Evolutionary conservation across 2,329 filamentous ascomycete species (phyloP), one percentile per base, ranked within the genome.

Genomic region (Aureobasidium pullulans): DNA sequence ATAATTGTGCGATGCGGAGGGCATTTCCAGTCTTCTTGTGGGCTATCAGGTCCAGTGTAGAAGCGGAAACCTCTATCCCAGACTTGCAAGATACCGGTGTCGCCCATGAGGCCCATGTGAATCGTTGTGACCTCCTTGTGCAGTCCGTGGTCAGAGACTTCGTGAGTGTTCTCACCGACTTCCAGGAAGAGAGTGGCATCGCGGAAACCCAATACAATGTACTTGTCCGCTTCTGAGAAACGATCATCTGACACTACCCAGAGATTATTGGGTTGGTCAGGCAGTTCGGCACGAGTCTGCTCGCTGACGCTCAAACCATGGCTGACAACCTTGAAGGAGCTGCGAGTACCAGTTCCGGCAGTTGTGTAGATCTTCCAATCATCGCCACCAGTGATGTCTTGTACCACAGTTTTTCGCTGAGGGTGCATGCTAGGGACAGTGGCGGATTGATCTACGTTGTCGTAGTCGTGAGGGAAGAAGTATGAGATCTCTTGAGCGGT

Each of bases 1-100:
- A 97, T 91, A 64, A 99, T 97, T 0, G 93, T 95, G 23, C 94
- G 84, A 77, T 99, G 93, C 66, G 95, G 88, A 0, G 95, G 95
- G 34, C 62, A 63, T 13, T 52, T 62, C 62, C 62, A 63, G 29
- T 63, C 62, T 32, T 58, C 56, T 47, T 61, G 60, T 11, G 46
- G 37, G 19, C 61, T 61, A 19, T 63, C 60, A n/a, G 60, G 48
- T n/a, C 60, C 60, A 34, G 62, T 62, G n/a, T 59, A 63, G 36
- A 62, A 63, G 23, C 62, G 37, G 62, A 63, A 63, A 4, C 62
- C 62, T 28, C 62, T 49, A 37, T 63, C 62, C 62, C 62, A 63
- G 15, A 63, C 62, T 48, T 63, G 62, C 4, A 63, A 53, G 39
- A 63, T 62, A 37, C 62, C 62, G 23, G 96, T 90, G 60, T 96